Evolutionary conservation across 176 grass and related monocot genomes (phyloP).

Genomic region (Leersia perrieri): DNA sequence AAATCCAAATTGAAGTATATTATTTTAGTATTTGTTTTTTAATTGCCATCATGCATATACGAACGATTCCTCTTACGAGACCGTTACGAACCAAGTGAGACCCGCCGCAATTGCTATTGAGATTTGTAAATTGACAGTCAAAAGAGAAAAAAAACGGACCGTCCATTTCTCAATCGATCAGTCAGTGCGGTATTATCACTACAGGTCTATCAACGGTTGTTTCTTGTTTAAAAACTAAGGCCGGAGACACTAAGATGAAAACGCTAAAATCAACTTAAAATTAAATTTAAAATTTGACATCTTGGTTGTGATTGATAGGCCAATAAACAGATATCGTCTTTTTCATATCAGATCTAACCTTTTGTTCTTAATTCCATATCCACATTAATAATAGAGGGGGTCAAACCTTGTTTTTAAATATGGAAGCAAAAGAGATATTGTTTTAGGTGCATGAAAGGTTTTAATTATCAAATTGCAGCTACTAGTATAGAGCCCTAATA

Average conservation of each 20-base stretch:
- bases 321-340: too few relatives aligned
- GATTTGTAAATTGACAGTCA: not conserved
- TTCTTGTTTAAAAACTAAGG: too few relatives aligned
- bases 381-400: not conserved
- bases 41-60: not conserved
- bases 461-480: not conserved
- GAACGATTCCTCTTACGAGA: not conserved
- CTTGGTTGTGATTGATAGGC: too few relatives aligned
- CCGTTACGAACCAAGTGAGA: not conserved
- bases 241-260: too few relatives aligned
- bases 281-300: too few relatives aligned
- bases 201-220: too few relatives aligned
- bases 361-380: not conserved
- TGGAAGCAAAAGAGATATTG: not conserved
- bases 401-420: not conserved
- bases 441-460: not conserved
- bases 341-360: not conserved
- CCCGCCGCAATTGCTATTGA: not conserved
- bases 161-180: not conserved
- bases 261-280: too few relatives aligned
- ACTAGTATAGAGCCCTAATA: too few relatives aligned
- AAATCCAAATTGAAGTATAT: slow-evolving; percentile 35
- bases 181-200: not conserved
- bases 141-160: too few relatives aligned
- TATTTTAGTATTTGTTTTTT: not conserved